Percentiles rank a stretch among this genome's conserved stretches.
phyloP scores from a whole-genome alignment of 2,329 filamentous ascomycete species.

The Aspergillus fumigatus region DNA sequence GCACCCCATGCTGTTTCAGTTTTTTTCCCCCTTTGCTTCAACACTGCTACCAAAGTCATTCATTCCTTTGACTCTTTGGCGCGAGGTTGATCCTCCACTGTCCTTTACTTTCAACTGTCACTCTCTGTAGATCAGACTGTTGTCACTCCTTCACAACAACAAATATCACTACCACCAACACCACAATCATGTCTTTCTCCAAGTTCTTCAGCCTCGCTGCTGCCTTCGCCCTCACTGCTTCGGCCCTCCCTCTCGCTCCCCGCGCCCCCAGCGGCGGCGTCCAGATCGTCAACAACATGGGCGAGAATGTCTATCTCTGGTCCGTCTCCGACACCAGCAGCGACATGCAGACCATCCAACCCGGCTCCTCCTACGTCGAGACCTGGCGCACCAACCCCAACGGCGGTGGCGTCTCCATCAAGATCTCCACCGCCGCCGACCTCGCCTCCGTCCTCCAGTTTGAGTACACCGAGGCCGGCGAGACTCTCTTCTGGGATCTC shows the following conservation, averaged over 20 bases:
- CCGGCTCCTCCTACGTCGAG: constrained; percentile 19
- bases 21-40: neutral
- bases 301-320: constrained; percentile 24
- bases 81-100: neutral
- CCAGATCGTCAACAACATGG: constrained; percentile 25
- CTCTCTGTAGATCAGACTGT: neutral
- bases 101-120: neutral
- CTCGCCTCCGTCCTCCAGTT: constrained; percentile 25
- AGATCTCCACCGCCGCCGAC: constrained; percentile 20
- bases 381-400: constrained; percentile 26
- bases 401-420: constrained; percentile 31
- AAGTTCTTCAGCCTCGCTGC: constrained; percentile 7
- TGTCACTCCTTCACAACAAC: neutral
- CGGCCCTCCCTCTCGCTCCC: constrained; percentile 3
- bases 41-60: neutral
- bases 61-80: neutral
- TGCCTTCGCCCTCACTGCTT: constrained; percentile 5
- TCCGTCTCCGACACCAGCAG: constrained; percentile 16
- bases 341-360: constrained; percentile 19
- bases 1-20: neutral
- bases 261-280: constrained; percentile 13
- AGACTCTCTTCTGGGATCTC: constrained; percentile 27
- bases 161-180: neutral
- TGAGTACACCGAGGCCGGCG: constrained; percentile 27
- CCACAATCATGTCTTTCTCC: constrained; percentile 7